Evolutionary conservation across 129 eudicot species (phyloP).

Genomic region (Artemisia argyi): DNA sequence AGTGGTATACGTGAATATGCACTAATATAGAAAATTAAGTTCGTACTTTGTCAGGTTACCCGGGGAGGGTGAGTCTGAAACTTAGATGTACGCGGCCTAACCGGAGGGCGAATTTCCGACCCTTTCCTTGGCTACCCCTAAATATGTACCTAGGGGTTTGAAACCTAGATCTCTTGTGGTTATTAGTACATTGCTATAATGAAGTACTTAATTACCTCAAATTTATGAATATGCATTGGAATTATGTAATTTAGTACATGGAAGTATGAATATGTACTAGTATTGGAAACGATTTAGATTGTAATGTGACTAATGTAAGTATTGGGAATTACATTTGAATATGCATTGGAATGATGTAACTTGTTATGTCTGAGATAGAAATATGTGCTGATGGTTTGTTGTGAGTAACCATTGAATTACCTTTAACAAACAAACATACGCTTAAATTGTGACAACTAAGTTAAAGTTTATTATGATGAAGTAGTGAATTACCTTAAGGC

Average conservation of each 20-base stretch:
- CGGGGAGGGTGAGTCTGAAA: no score
- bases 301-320: background rate
- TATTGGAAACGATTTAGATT: background rate
- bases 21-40: no score
- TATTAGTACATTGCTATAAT: no score
- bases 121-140: background rate
- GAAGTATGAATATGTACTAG: background rate
- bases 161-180: no score
- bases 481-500: background rate
- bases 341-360: background rate
- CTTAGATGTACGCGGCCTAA: no score
- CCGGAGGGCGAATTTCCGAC: no score
- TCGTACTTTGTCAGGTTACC: no score
- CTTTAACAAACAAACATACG: background rate
- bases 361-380: background rate
- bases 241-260: background rate
- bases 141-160: background rate
- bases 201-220: no score
- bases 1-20: no score
- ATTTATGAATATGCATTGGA: background rate
- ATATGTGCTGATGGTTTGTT: background rate
- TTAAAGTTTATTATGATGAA: background rate
- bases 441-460: background rate
- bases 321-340: background rate
- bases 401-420: slow-evolving; percentile 6